These are phyloP conservation scores for Stachybotrys chartarum DNA, from an alignment of 2,329 filamentous ascomycete genomes.

Conservation along the genomic window DNA sequence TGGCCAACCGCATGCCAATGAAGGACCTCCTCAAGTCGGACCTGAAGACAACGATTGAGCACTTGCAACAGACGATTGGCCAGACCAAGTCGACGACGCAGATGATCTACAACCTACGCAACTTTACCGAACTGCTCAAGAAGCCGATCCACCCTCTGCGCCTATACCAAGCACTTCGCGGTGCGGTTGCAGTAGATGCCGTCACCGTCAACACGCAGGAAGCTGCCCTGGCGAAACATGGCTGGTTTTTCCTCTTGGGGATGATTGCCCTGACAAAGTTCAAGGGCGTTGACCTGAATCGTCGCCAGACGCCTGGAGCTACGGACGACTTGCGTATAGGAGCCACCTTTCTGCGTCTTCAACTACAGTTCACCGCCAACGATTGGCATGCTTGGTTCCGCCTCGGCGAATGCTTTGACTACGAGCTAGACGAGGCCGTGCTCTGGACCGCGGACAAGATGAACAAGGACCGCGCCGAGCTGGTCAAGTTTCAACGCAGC, in stretches of 20 bases:
- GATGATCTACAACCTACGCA: constrained; percentile 79
- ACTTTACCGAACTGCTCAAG: constrained; percentile 75
- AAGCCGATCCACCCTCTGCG: constrained; percentile 75
- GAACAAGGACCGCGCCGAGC: constrained; percentile 70
- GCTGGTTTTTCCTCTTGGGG: constrained; percentile 89
- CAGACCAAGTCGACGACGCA: constrained; percentile 70
- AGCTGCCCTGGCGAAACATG: constrained; percentile 66
- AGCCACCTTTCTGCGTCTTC: constrained; percentile 70
- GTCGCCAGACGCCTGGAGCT: constrained; percentile 69
- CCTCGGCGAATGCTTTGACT: constrained; percentile 79
- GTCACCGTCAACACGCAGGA: constrained; percentile 62
- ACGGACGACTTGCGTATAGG: constrained; percentile 81
- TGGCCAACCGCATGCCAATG: constrained; percentile 78
- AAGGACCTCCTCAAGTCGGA: constrained; percentile 91
- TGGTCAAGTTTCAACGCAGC: constrained; percentile 68
- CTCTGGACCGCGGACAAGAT: constrained; percentile 88
- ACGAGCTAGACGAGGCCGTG: constrained; percentile 79
- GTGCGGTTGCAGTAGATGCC: constrained; percentile 67
- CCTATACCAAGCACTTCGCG: constrained; percentile 73
- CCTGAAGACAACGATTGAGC: constrained; percentile 82
- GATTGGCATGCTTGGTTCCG: constrained; percentile 90
- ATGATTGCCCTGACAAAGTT: constrained; percentile 87
- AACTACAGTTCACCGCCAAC: constrained; percentile 73
- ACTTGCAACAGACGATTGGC: constrained; percentile 82
- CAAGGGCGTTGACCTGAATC: constrained; percentile 59